A percentile compares a stretch with the other conserved stretches of the same genome.
Evolutionary conservation across 2,329 filamentous ascomycete genomes (phyloP).

Genomic region (Cladosporium sp.): DNA sequence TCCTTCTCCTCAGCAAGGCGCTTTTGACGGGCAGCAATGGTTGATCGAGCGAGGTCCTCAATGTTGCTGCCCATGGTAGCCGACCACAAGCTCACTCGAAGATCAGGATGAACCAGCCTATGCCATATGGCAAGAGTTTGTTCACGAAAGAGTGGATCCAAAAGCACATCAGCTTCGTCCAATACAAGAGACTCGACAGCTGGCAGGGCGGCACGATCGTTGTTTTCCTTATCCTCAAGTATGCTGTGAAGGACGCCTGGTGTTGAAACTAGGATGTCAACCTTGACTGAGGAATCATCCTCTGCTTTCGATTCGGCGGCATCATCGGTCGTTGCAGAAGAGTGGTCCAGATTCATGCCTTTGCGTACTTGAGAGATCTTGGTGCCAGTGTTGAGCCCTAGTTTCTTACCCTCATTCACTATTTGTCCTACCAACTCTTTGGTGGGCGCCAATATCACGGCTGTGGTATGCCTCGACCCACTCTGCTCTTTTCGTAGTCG

Average conservation of each 20-base stretch:
- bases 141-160: conserved; percentile 86
- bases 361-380: conserved; percentile 82
- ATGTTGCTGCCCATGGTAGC: conserved; percentile 96
- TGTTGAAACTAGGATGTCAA: conserved; percentile 79
- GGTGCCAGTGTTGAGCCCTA: conserved; percentile 74
- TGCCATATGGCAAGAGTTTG: conserved; percentile 86
- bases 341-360: conserved; percentile 61
- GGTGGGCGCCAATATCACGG: conserved; percentile 51
- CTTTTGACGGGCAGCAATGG: conserved; percentile 56
- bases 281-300: conserved; percentile 59
- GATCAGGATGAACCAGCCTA: conserved; percentile 67
- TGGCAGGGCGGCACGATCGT: conserved; percentile 36
- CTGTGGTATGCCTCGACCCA: conserved; percentile 32
- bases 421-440: conserved; percentile 54
- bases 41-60: conserved; percentile 73
- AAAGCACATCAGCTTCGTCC: conserved; percentile 92
- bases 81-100: conserved; percentile 85
- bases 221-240: conserved; percentile 53
- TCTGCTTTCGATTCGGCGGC: conserved; percentile 45
- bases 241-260: conserved; percentile 77
- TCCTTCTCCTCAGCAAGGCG: conserved; percentile 23
- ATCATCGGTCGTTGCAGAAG: conserved; percentile 43
- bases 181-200: conserved; percentile 68
- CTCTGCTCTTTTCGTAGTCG: conserved; percentile 26
- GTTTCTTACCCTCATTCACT: conserved; percentile 73